Conservation (phyloP, 495 filamentous ascomycete genomes). For the Neurospora sp. region DNA sequence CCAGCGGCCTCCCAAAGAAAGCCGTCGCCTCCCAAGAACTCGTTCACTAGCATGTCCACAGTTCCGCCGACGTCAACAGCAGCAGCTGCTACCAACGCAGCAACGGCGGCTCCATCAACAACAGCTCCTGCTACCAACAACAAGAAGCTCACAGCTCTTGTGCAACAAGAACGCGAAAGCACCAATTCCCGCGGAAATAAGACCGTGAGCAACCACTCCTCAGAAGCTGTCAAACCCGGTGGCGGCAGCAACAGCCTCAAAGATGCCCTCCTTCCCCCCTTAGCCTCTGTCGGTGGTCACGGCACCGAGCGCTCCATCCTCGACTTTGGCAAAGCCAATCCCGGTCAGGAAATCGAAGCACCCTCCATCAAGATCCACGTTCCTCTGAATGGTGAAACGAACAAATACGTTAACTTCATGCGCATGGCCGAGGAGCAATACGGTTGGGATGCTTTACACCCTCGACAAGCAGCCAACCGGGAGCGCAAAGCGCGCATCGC, state of each 20-base stretch:
- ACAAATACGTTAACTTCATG: constrained; percentile 92
- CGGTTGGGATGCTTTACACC: constrained; percentile 88
- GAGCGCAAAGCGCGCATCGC: constrained; percentile 70
- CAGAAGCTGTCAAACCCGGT: constrained; percentile 23
- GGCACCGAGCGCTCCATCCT: constrained; percentile 37
- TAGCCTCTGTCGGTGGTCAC: constrained; percentile 14
- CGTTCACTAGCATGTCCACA: not conserved
- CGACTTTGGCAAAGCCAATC: constrained; percentile 39
- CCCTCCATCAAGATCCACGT: constrained; percentile 81
- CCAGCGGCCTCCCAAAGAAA: constrained; percentile 10
- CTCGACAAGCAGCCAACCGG: constrained; percentile 76
- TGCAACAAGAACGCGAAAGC: constrained; percentile 24
- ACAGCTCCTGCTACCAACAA: constrained; percentile 11
- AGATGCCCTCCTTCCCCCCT: constrained; percentile 25
- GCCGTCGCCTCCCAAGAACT: not conserved
- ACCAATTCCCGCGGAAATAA: constrained; percentile 23
- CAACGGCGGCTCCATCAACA: constrained; percentile 1
- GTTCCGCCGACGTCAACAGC: constrained; percentile 6
- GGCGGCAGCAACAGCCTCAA: constrained; percentile 23
- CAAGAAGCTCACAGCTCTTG: constrained; percentile 25
- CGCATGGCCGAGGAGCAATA: constrained; percentile 87
- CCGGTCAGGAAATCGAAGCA: constrained; percentile 41
- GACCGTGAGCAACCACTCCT: constrained; percentile 27
- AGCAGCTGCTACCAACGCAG: constrained; percentile 4
- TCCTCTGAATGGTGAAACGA: constrained; percentile 59